phyloP scores from a whole-genome alignment of 495 filamentous ascomycete species.

The Penicillium cosmopolitanum region DNA sequence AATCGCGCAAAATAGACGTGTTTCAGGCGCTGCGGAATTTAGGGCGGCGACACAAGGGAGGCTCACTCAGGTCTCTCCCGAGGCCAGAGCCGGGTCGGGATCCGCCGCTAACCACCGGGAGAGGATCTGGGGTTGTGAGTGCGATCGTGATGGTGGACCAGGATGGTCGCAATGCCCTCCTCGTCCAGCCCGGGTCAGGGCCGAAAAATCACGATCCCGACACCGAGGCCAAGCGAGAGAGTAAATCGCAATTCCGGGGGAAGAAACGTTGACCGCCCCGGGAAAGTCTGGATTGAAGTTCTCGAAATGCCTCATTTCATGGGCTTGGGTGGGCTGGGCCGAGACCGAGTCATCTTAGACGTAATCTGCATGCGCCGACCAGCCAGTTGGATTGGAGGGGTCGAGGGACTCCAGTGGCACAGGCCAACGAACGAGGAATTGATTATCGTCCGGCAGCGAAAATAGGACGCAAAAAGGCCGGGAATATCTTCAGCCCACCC shows the following conservation, averaged over 20 bases:
- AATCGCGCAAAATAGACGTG: slow-evolving; percentile 27
- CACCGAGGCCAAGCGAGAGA: slow-evolving; percentile 1
- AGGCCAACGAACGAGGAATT: neutral
- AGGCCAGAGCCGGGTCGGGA: slow-evolving; percentile 33
- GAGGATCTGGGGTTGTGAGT: slow-evolving; percentile 30
- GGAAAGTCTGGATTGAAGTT: neutral
- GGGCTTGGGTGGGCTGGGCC: neutral
- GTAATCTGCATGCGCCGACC: slow-evolving; percentile 1
- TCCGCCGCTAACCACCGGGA: slow-evolving; percentile 33
- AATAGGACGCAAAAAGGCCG: slow-evolving; percentile 22
- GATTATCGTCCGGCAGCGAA: slow-evolving; percentile 20
- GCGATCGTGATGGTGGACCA: neutral
- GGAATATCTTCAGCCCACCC: slow-evolving; percentile 47
- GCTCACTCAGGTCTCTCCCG: slow-evolving; percentile 13
- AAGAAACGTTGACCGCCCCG: slow-evolving; percentile 3
- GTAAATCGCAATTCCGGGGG: slow-evolving; percentile 2
- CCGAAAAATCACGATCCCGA: slow-evolving; percentile 2
- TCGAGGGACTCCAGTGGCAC: neutral
- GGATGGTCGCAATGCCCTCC: neutral
- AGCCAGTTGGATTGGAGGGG: neutral
- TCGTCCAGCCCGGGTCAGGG: neutral
- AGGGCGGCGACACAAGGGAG: slow-evolving; percentile 3
- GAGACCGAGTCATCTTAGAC: slow-evolving; percentile 8
- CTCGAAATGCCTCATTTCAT: slow-evolving; percentile 6
- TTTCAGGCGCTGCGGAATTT: slow-evolving; percentile 6